Conservation (phyloP, 2,329 filamentous ascomycete genomes). For the Fusarium fujikuroi region DNA sequence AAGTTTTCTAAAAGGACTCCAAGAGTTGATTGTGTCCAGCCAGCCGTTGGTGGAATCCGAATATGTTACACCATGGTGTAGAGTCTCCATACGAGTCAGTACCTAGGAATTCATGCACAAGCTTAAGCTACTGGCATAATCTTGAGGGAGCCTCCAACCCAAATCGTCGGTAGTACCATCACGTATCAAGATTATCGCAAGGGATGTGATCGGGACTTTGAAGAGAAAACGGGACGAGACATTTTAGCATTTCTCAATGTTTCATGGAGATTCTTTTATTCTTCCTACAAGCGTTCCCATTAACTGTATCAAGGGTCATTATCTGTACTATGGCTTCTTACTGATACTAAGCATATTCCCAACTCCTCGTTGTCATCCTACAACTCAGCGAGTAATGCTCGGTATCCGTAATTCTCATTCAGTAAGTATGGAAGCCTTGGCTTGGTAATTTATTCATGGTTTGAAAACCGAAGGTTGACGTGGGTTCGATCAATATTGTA, state of each 20-base stretch:
- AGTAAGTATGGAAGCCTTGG: not conserved
- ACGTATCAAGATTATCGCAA: not conserved
- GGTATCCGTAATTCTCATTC: not conserved
- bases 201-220: not conserved
- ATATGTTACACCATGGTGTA: constrained; percentile 46
- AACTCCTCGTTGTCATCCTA: not conserved
- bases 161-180: not conserved
- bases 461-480: not conserved
- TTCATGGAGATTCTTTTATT: not conserved
- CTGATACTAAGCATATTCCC: not conserved
- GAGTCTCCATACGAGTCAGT: not conserved
- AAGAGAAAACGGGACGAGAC: not conserved
- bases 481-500: not conserved
- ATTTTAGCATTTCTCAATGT: not conserved
- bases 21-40: constrained; percentile 50
- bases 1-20: constrained; percentile 35
- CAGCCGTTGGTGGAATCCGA: constrained; percentile 50
- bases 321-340: not conserved
- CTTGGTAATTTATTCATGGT: not conserved
- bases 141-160: constrained; percentile 36
- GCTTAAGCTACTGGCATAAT: constrained; percentile 35
- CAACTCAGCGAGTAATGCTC: not conserved
- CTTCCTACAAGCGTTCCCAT: not conserved
- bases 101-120: not conserved
- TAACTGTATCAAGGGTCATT: not conserved